Evolutionary conservation across 2,329 filamentous ascomycete species (phyloP), one percentile per base, ranked within the genome.

Genomic region (Verticillium dahliae): DNA sequence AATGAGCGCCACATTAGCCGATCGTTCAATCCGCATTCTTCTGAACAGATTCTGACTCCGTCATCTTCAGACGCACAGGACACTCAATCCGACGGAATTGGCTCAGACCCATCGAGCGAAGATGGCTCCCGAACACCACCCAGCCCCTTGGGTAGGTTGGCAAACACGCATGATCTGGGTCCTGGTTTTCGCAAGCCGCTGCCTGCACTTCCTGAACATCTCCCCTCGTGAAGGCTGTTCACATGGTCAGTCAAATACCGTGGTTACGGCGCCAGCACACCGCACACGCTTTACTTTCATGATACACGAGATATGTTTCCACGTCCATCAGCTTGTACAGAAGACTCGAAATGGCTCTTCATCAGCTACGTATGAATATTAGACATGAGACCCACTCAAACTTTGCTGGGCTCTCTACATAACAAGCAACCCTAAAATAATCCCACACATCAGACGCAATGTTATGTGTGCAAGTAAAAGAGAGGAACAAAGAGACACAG

Each of bases 161-260:
- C 18, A 27, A 22, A 7, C 11, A 9, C 45, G 9, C 7, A 50
- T 1, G 18, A 50, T 50, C n/a, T 10, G 6, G 18, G 11, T 38
- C 52, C 55, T 18, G 15, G 67, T 31, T 65, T 71, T 13, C 73
- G 77, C 41, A 81, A 81, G 62, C 78, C 78, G 3, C 68, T 81
- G 2, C 79, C 76, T 57, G 75, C 76, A 31, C 68, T 79, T 50
- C 78, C 76, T 3, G 73, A 76, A 64, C 72, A 78, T 22, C 27
- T 60, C n/a, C 9, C 34, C 9, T 60, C 14, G 52, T 27, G 45
- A 7, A n/a, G 5, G 35, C 35, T 37, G 35, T 37, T 13, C n/a
- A 7, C 9, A n/a, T n/a, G 4, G 6, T 1, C 15, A n/a, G 1
- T n/a, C 15, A 14, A 4, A 7, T 6, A 15, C 7, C 39, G 15